Percentiles rank a stretch among this genome's conserved stretches.
phyloP scores from a whole-genome alignment of 768 basidiomycete genomes.

The Leucocoprinus birnbaumii region DNA sequence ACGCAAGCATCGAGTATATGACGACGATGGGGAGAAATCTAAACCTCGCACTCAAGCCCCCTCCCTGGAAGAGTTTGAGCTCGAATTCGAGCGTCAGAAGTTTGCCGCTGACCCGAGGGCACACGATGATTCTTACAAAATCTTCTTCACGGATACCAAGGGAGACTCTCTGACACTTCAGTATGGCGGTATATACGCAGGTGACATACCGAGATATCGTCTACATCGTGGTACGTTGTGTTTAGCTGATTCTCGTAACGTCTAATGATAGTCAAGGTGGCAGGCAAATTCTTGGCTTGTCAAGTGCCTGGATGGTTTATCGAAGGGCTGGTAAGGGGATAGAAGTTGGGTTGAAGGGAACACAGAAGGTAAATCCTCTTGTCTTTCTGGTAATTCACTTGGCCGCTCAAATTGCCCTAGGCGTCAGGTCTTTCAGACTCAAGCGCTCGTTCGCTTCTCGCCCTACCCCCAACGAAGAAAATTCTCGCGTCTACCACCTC shows the following conservation, averaged over 20 bases:
- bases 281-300: conserved; percentile 62
- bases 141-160: conserved; percentile 64
- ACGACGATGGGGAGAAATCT: conserved; percentile 21
- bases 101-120: not conserved
- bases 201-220: conserved; percentile 66
- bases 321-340: conserved; percentile 48
- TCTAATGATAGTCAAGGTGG: conserved; percentile 59
- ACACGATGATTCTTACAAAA: conserved; percentile 23
- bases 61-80: conserved; percentile 22
- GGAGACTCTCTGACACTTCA: conserved; percentile 65
- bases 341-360: conserved; percentile 45
- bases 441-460: conserved; percentile 49
- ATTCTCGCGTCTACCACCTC: conserved; percentile 32
- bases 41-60: conserved; percentile 23
- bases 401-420: conserved; percentile 21
- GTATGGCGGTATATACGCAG: conserved; percentile 62
- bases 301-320: conserved; percentile 43
- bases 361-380: conserved; percentile 36
- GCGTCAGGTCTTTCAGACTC: conserved; percentile 57
- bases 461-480: conserved; percentile 47
- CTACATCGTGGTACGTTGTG: conserved; percentile 51
- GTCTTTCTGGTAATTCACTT: not conserved
- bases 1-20: conserved; percentile 21
- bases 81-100: conserved; percentile 14
- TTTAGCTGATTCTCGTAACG: conserved; percentile 20